A percentile compares a stretch with the other conserved stretches of the same genome.
Conservation (phyloP, 805 yeast genomes). For the Pichia ethanolica region DNA sequence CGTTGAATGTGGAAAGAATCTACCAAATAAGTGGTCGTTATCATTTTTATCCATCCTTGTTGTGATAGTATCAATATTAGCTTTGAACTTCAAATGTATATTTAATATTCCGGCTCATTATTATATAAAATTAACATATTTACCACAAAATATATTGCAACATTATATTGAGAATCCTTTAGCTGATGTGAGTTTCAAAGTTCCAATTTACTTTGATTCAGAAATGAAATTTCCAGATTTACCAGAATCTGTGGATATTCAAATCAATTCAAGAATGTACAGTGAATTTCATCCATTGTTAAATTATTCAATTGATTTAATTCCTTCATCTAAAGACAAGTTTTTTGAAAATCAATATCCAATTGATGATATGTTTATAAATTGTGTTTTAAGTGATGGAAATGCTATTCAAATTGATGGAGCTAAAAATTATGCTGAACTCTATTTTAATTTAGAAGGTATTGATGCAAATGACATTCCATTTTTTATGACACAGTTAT, state of each 20-base stretch:
- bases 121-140: background rate
- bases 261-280: slow-evolving; percentile 36
- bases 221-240: slow-evolving; percentile 61
- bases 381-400: slow-evolving; percentile 13
- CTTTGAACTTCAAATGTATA: background rate
- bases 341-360: slow-evolving; percentile 5
- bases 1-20: too few relatives aligned
- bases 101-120: background rate
- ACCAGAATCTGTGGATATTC: slow-evolving; percentile 43
- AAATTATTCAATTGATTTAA: slow-evolving; percentile 18
- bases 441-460: slow-evolving; percentile 30
- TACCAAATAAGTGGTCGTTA: background rate
- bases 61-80: background rate
- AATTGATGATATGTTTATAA: slow-evolving; percentile 14
- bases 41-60: background rate
- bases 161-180: slow-evolving; percentile 30
- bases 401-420: slow-evolving; percentile 26
- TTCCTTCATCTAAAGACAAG: slow-evolving; percentile 9
- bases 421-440: slow-evolving; percentile 17
- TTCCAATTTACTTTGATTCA: slow-evolving; percentile 36
- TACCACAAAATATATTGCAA: slow-evolving; percentile 12
- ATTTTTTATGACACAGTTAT: slow-evolving; percentile 37
- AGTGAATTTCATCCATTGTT: slow-evolving; percentile 12
- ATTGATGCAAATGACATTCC: slow-evolving; percentile 46
- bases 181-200: slow-evolving; percentile 34